phyloP scores from a whole-genome alignment of 805 yeast species.

The Candida pini region DNA sequence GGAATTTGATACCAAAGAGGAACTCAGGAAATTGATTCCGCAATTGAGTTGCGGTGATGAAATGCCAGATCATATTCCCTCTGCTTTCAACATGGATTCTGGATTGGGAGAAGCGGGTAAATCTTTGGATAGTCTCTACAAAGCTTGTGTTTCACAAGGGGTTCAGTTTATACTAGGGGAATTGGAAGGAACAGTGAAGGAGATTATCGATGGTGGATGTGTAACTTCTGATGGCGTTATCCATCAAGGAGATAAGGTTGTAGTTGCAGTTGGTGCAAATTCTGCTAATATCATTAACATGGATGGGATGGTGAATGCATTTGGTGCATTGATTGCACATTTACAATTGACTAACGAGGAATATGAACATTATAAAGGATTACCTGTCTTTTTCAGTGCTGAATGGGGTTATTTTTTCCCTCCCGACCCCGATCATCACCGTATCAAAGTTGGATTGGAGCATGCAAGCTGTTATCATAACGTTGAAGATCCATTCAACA shows the following conservation, averaged over 20 bases:
- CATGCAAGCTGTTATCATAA: constrained; percentile 25
- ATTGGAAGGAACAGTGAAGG: constrained; percentile 5
- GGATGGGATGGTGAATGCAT: constrained; percentile 27
- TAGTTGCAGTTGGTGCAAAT: constrained; percentile 34
- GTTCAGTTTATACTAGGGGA: constrained; percentile 19
- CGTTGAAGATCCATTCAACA: constrained; percentile 24
- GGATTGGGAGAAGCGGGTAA: constrained; percentile 27
- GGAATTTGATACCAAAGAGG: constrained; percentile 8
- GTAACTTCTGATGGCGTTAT: constrained; percentile 20
- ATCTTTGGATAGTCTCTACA: constrained; percentile 18
- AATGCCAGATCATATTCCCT: constrained; percentile 12
- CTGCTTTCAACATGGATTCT: constrained; percentile 21
- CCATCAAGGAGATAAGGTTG: constrained; percentile 25
- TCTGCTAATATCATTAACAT: constrained; percentile 30
- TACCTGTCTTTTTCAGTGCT: constrained; percentile 39
- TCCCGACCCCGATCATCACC: constrained; percentile 33
- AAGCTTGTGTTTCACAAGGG: constrained; percentile 13
- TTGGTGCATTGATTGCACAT: constrained; percentile 34
- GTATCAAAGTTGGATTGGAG: constrained; percentile 33
- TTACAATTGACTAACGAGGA: constrained; percentile 32
- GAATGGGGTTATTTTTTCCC: constrained; percentile 43
- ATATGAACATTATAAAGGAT: constrained; percentile 28
- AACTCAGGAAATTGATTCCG: constrained; percentile 16
- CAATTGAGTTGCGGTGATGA: constrained; percentile 13
- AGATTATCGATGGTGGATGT: constrained; percentile 6